These are phyloP conservation scores for Jaapia argillacea DNA, from an alignment of 768 basidiomycete species.

Conservation along the genomic window DNA sequence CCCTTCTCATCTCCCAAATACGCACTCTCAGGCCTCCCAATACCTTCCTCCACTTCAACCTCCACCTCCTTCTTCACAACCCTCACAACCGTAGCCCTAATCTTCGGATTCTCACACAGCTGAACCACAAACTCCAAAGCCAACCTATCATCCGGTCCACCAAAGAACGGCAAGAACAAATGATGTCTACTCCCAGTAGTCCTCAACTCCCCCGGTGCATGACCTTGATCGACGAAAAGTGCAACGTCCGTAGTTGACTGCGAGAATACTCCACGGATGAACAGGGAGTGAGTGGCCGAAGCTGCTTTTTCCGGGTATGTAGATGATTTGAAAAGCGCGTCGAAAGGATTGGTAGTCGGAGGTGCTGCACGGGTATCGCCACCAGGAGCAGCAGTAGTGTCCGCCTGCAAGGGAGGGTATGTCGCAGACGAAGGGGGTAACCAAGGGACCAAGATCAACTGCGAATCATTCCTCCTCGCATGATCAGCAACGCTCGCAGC, in stretches of 20 bases:
- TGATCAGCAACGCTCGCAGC: slow-evolving; percentile 60
- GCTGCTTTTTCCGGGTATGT: slow-evolving; percentile 28
- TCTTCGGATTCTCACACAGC: slow-evolving; percentile 57
- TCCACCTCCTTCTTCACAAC: slow-evolving; percentile 40
- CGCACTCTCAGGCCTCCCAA: slow-evolving; percentile 17
- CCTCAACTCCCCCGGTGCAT: slow-evolving; percentile 16
- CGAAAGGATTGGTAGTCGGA: slow-evolving; percentile 54
- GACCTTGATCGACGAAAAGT: slow-evolving; percentile 67
- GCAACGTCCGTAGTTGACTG: slow-evolving; percentile 69
- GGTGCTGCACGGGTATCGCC: slow-evolving; percentile 9
- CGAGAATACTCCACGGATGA: slow-evolving; percentile 73
- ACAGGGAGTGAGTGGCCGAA: slow-evolving; percentile 64
- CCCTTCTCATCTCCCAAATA: slow-evolving; percentile 15
- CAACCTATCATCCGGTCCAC: slow-evolving; percentile 87
- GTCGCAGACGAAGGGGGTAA: too few species aligned
- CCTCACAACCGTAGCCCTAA: slow-evolving; percentile 68
- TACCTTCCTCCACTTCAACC: slow-evolving; percentile 7
- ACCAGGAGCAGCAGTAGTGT: slow-evolving; percentile 9
- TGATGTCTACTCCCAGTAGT: slow-evolving; percentile 33
- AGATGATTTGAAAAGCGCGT: slow-evolving; percentile 39
- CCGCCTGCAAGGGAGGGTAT: slow-evolving; percentile 7
- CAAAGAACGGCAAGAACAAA: slow-evolving; percentile 85
- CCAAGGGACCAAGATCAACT: slow-evolving; percentile 85
- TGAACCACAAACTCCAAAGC: slow-evolving; percentile 81
- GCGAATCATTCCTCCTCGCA: slow-evolving; percentile 45